These are phyloP conservation scores for Pyrenopolyporus hunteri DNA, from an alignment of 495 filamentous ascomycete genomes.

Conservation along the genomic window DNA sequence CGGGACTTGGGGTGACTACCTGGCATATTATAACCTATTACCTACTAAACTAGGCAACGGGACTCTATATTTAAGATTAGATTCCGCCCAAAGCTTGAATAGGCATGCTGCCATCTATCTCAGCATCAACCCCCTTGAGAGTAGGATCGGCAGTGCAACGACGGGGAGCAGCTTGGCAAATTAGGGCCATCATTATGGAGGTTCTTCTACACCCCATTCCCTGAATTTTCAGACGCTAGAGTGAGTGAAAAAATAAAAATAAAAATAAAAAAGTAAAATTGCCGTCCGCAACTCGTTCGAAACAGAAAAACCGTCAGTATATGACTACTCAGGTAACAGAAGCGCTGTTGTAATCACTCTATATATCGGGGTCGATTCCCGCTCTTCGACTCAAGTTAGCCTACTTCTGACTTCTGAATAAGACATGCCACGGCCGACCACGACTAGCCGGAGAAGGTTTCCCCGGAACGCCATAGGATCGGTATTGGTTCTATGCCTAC, in stretches of 20 bases:
- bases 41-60: neutral
- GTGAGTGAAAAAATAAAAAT: neutral
- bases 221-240: neutral
- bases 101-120: neutral
- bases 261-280: too few relatives aligned
- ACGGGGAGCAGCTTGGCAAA: neutral
- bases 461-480: neutral
- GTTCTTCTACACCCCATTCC: slow-evolving; percentile 6
- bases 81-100: slow-evolving; percentile 1
- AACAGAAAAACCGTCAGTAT: too few relatives aligned
- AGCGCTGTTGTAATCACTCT: too few relatives aligned
- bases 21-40: slow-evolving; percentile 1
- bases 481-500: neutral
- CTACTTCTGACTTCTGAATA: too few relatives aligned
- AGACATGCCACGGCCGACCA: too few relatives aligned
- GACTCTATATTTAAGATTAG: slow-evolving; percentile 16
- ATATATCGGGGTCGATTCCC: too few relatives aligned
- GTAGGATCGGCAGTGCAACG: slow-evolving; percentile 3
- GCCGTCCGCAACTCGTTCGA: too few relatives aligned
- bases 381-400: too few relatives aligned
- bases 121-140: neutral
- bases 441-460: neutral
- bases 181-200: neutral
- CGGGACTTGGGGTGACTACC: slow-evolving; percentile 15
- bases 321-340: too few relatives aligned